Conservation (phyloP, 2,329 filamentous ascomycete genomes). For the Colletotrichum zoysiae region DNA sequence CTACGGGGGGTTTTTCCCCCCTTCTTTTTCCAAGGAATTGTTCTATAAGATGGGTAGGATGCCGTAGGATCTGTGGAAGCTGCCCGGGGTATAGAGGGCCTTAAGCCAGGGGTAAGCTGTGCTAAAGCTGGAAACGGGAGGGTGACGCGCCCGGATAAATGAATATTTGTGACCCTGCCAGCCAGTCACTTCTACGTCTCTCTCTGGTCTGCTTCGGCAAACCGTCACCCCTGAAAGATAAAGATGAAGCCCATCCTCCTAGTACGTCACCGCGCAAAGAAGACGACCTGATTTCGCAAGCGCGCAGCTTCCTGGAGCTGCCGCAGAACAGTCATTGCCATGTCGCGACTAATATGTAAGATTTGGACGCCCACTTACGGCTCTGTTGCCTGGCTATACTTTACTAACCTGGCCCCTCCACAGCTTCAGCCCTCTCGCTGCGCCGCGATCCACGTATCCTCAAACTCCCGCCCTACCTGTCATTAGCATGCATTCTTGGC, state of each 20-base stretch:
- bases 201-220: background rate
- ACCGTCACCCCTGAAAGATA: constrained; percentile 25
- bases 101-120: constrained; percentile 1
- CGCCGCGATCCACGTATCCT: constrained; percentile 85
- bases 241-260: constrained; percentile 29
- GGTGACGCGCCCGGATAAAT: constrained; percentile 29
- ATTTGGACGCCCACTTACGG: constrained; percentile 12
- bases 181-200: background rate
- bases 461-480: constrained; percentile 88
- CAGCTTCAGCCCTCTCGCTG: constrained; percentile 74
- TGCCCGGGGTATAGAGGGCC: background rate
- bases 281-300: constrained; percentile 32
- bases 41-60: background rate
- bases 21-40: too few species aligned
- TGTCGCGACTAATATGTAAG: constrained; percentile 69
- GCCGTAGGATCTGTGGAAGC: background rate
- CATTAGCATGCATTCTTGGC: constrained; percentile 84
- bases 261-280: constrained; percentile 5
- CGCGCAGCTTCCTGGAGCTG: constrained; percentile 27
- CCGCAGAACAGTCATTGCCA: constrained; percentile 46
- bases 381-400: constrained; percentile 22
- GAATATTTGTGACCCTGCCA: constrained; percentile 28
- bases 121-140: constrained; percentile 2
- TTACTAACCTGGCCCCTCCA: constrained; percentile 29
- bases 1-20: too few species aligned